Evolutionary conservation across 1,284 basidiomycete species (phyloP), one percentile per base, ranked within the genome.

Genomic region (Afroboletus lepidellus): DNA sequence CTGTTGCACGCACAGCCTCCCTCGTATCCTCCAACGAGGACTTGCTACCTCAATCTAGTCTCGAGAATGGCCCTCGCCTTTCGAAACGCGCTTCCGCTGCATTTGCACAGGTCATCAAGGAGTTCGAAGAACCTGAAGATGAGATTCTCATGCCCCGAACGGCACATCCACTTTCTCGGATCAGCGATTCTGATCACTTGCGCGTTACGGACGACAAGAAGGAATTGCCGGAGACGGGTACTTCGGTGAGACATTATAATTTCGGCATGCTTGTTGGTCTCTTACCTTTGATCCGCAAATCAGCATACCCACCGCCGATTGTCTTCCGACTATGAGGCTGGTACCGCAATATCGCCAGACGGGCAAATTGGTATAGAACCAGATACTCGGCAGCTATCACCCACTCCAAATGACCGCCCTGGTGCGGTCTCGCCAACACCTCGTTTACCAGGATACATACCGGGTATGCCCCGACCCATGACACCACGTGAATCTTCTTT

Each of bases 381-480:
- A 25, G 77, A 77, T 38, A 72, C 74, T 49, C 75, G 73, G 25
- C 77, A 75, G 18, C 67, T 77, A 45, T 85, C 85, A 1, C 84
- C 83, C 39, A 73, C 79, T 36, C 73, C 73, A 8, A 66, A 70
- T 48, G 69, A 73, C 55, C 72, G 70, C 53, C 71, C 74, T 34
- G 72, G 72, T 27, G 72, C 74, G 23, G 70, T 71, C 30, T 80
- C 79, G 33, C 86, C 86, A 47, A 77, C 80, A 3, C 84, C 82
- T 50, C 81, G 80, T 20, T 64, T 88, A 21, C 88, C 88, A 49
- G 89, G 90, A n/a, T 92, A 92, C 69, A 83, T 90, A 52, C 89
- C 89, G 33, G 89, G 90, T 6, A 92, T 92, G 90, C 87, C 87
- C 30, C 76, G 89, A 42, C 90, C 90, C 13, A 90, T 91, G 84